Evolutionary conservation across 805 yeast species (phyloP).

Genomic region (Spathaspora boniae): DNA sequence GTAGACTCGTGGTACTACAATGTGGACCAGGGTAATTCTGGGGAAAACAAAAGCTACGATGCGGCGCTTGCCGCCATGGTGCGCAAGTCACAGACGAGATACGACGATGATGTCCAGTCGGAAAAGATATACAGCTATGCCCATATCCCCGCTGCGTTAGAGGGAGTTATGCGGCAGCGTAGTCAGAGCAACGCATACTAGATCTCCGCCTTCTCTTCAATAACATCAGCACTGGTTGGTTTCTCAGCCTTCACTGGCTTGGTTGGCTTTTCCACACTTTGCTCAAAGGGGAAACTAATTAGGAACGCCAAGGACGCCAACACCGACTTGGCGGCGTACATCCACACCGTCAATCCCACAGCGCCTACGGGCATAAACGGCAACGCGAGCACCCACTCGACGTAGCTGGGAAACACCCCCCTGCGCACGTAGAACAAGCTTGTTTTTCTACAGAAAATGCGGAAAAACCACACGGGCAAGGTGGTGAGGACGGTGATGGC

Average conservation of each 20-base stretch:
- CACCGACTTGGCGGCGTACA: constrained; percentile 38
- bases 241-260: constrained; percentile 11
- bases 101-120: constrained; percentile 4
- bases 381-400: constrained; percentile 57
- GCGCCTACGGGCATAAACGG: constrained; percentile 64
- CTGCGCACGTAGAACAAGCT: constrained; percentile 59
- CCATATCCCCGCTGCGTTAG: background rate
- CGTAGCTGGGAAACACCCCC: constrained; percentile 50
- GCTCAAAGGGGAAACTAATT: constrained; percentile 19
- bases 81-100: constrained; percentile 3
- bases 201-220: background rate
- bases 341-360: constrained; percentile 58
- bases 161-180: no score
- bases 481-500: constrained; percentile 38
- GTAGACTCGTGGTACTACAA: constrained; percentile 44
- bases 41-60: background rate
- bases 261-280: constrained; percentile 11
- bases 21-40: background rate
- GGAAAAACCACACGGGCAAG: constrained; percentile 45
- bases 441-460: constrained; percentile 50
- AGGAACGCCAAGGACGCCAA: constrained; percentile 19
- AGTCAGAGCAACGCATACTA: background rate
- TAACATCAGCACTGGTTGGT: constrained; percentile 3
- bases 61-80: constrained; percentile 2
- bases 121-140: constrained; percentile 6